phyloP scores from a whole-genome alignment of 306 rosid genomes.

The Medicago lupulina region DNA sequence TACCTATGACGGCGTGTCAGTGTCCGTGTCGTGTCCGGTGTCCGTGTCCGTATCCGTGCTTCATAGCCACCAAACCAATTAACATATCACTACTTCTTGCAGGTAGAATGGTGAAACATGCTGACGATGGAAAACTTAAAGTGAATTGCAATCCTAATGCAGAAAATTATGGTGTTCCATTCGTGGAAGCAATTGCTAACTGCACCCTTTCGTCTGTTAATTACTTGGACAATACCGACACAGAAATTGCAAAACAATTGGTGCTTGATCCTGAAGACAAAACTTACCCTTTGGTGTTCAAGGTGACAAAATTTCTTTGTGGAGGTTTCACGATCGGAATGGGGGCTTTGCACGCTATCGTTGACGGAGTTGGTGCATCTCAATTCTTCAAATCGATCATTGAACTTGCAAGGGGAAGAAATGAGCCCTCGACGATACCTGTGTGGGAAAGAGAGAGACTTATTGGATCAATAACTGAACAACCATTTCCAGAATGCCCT shows the following conservation, averaged over 20 bases:
- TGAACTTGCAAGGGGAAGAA: slow-evolving; percentile 48
- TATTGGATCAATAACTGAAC: slow-evolving; percentile 17
- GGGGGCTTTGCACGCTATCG: slow-evolving; percentile 45
- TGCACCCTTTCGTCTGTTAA: slow-evolving; percentile 48
- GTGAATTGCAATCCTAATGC: slow-evolving; percentile 41
- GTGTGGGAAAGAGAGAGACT: slow-evolving; percentile 60
- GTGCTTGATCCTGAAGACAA: slow-evolving; percentile 23
- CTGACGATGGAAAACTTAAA: slow-evolving; percentile 46
- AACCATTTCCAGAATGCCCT: slow-evolving; percentile 31
- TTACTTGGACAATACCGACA: slow-evolving; percentile 40
- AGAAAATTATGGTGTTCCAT: slow-evolving; percentile 47
- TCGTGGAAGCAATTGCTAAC: slow-evolving; percentile 45
- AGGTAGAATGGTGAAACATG: slow-evolving; percentile 34
- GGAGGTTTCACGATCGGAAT: slow-evolving; percentile 53
- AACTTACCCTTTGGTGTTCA: slow-evolving; percentile 37
- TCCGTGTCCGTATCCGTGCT: too few species aligned
- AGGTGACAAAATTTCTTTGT: slow-evolving; percentile 51
- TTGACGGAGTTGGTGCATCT: slow-evolving; percentile 49
- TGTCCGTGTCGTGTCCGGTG: too few species aligned
- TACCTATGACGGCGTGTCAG: too few species aligned
- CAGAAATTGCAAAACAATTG: slow-evolving; percentile 20
- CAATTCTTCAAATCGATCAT: slow-evolving; percentile 47
- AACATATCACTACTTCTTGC: slow-evolving; percentile 26
- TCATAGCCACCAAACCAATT: too few species aligned
- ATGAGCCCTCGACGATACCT: slow-evolving; percentile 51